Evolutionary conservation across 2,329 filamentous ascomycete species (phyloP), one percentile per base, ranked within the genome.

Genomic region (Alternaria tenuissima): DNA sequence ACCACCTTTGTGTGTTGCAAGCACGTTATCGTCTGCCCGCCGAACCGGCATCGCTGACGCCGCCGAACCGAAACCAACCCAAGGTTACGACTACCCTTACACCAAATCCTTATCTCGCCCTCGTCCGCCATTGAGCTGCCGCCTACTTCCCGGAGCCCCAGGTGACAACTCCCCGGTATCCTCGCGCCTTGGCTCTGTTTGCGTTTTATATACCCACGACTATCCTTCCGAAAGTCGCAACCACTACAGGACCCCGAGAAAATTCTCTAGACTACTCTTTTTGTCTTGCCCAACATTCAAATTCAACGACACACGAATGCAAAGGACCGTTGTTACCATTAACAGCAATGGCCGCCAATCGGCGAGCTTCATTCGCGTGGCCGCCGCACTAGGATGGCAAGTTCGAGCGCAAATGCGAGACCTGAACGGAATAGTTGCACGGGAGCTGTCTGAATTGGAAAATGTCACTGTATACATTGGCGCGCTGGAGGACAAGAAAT

Each of bases 281-380:
- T 58, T 38, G 34, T 55, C 41, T 38, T 54, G 43, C 52, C 28
- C 22, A 53, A 16, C 12, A 30, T 12, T 54, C 52, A 34, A 42
- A 20, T 30, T 38, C 52, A 61, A 55, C 28, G 55, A 62, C 47
- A 55, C 64, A 66, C 77, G 76, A 70, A 79, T 79, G 76, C 75
- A 78, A 71, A 77, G 76, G 69, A 95, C 94, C 82, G 95, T 91
- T 56, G 94, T 94, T 76, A 90, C 97, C 75, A 94, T 98, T 82
- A 98, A 98, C 81, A 93, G 93, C 76, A 94, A 93, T 78, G 95
- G 95, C 75, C 91, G 95, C 72, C 95, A 99, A 84, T 93, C 94
- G 66, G 94, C 94, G 59, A 97, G 94, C 61, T 89, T 99, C 74
- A 95, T 97, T 71, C 91, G 95, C 69, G 93, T 97, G 76, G 94